Evolutionary conservation across 495 filamentous ascomycete genomes (phyloP), one percentile per base, ranked within the genome.

Genomic region (Tuber aestivum): DNA sequence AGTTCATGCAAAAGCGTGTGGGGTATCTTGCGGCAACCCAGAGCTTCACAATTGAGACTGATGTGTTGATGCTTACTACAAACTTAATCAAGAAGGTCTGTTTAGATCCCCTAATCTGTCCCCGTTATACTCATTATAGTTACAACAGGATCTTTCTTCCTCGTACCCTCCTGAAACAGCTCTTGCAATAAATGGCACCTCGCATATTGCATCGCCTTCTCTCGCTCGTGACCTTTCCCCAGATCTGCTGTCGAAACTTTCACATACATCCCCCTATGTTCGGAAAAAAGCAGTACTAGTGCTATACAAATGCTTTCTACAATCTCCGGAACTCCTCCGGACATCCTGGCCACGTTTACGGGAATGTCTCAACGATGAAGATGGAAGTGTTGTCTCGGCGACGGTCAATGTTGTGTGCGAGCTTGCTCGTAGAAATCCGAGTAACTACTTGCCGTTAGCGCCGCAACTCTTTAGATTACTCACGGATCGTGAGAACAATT

Each of bases 391-490:
- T 32, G 97, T 94, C 18, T 93, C 95, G 38, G 94, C 95, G 18
- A 95, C 97, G 37, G 90, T 99, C 9, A 99, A 99, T 83, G 94
- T 99, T 27, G 90, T 99, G 18, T 98, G 95, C 84, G 95, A 99
- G 84, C 86, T 99, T 32, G 96, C 95, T 2, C 97, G 95, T 91
- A 88, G 95, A 77, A 89, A 97, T 76, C 95, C 95, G 2, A 90
- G 92, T 76, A 97, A 99, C 83, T 98, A 98, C 79, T 87, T 99
- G 3, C 92, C 96, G 12, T 85, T 99, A 21, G 95, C 95, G 8
- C 95, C 96, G 18, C 88, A 95, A 71, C 85, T 99, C 44, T 99
- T 98, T 78, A 93, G 96, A 72, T 86, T 99, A 18, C 86, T 99
- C 16, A 94, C 97, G n/a, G 92, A 95, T 72, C 89, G 93, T 42